A percentile compares a stretch with the other conserved stretches of the same genome.
These are phyloP conservation scores for Phytophthora macrochlamydospora DNA, from an alignment of 352 stramenopile genomes.

Conservation along the genomic window DNA sequence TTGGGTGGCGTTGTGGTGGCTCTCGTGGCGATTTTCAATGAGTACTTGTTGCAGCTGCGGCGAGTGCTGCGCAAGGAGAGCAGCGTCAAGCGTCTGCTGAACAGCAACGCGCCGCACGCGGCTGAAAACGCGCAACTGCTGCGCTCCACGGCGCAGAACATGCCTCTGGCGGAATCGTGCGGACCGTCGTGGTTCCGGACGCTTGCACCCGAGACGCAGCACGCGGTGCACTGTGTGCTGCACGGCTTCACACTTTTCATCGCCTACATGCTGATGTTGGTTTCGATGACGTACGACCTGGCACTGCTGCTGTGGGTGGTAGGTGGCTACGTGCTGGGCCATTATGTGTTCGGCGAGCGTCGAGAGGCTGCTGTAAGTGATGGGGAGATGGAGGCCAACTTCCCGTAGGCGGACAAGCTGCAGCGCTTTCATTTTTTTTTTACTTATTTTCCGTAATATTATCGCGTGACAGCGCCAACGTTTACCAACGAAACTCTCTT, in stretches of 20 bases:
- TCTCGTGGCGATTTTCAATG: conserved; percentile 69
- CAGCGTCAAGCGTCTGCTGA: conserved; percentile 45
- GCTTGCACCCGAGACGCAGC: conserved; percentile 52
- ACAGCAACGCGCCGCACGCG: conserved; percentile 14
- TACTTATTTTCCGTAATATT: conserved; percentile 4
- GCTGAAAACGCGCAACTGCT: conserved; percentile 51
- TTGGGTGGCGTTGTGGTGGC: conserved; percentile 58
- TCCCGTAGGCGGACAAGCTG: conserved; percentile 16
- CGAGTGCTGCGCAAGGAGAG: conserved; percentile 71
- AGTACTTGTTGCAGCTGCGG: conserved; percentile 74
- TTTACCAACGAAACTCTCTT: not conserved
- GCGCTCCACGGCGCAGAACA: conserved; percentile 37
- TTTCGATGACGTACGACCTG: conserved; percentile 83
- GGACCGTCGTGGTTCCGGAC: conserved; percentile 63
- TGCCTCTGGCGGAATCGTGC: conserved; percentile 39
- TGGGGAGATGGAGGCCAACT: conserved; percentile 33
- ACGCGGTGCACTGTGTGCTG: conserved; percentile 53
- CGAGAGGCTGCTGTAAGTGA: conserved; percentile 41
- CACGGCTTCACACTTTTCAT: conserved; percentile 70
- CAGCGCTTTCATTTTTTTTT: conserved; percentile 8
- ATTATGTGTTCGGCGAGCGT: conserved; percentile 74
- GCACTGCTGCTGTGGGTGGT: conserved; percentile 63
- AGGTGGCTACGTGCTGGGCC: conserved; percentile 58
- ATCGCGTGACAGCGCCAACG: not conserved
- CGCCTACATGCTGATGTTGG: conserved; percentile 83